phyloP scores from a whole-genome alignment of 768 basidiomycete species.

The Candolleomyces efflorescens region DNA sequence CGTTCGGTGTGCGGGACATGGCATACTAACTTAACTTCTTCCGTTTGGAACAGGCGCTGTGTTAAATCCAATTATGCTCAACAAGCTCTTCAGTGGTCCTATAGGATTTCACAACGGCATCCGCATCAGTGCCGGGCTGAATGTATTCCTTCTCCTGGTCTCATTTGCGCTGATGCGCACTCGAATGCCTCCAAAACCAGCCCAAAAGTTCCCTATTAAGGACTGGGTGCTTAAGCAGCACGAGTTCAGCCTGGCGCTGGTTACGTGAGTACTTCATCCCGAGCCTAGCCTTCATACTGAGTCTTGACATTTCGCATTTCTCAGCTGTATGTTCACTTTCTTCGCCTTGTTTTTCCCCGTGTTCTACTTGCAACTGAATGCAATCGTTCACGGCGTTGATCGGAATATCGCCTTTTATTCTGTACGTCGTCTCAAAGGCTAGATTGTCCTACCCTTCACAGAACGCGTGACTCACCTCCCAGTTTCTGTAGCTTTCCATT shows the following conservation, averaged over 20 bases:
- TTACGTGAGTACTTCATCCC: conserved; percentile 10
- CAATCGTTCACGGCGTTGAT: conserved; percentile 36
- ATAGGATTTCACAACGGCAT: conserved; percentile 38
- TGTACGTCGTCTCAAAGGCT: conserved; percentile 8
- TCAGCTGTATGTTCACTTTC: conserved; percentile 26
- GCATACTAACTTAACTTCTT: no score
- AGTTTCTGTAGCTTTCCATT: conserved; percentile 37
- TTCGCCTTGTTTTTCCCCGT: conserved; percentile 38
- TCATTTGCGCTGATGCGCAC: conserved; percentile 29
- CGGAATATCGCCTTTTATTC: conserved; percentile 44
- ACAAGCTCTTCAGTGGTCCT: conserved; percentile 34
- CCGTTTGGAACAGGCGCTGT: conserved; percentile 36
- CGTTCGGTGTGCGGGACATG: no score
- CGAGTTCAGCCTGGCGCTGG: conserved; percentile 18
- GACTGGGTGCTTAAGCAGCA: conserved; percentile 24
- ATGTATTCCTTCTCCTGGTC: conserved; percentile 26
- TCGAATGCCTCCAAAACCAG: conserved; percentile 27
- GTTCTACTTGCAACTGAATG: conserved; percentile 50
- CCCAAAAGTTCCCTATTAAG: conserved; percentile 16
- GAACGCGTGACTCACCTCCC: not conserved
- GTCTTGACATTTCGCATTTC: not conserved
- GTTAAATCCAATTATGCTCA: conserved; percentile 57
- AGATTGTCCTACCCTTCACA: not conserved
- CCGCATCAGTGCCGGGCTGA: conserved; percentile 33
- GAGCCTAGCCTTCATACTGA: not conserved